Percentiles rank a stretch among this genome's conserved stretches.
phyloP scores from a whole-genome alignment of 305 asterid species.

The Coffea humblotiana region DNA sequence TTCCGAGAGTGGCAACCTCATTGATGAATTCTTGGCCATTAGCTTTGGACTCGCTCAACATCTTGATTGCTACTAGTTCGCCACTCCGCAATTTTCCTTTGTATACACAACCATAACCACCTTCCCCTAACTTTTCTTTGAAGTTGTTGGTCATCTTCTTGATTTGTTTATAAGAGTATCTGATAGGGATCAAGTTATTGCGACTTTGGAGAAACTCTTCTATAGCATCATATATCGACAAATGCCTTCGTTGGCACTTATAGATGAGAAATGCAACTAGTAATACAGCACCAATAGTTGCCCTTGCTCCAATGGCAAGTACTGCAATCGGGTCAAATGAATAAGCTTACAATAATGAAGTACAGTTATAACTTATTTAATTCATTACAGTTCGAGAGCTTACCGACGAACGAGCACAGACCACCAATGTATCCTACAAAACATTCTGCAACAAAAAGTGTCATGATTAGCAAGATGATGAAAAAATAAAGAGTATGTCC shows the following conservation, averaged over 20 bases:
- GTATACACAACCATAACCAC: constrained; percentile 36
- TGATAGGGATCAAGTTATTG: constrained; percentile 28
- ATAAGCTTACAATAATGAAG: too few relatives aligned
- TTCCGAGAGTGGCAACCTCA: constrained; percentile 29
- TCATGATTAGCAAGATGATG: too few relatives aligned
- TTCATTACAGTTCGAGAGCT: too few relatives aligned
- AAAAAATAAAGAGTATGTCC: too few relatives aligned
- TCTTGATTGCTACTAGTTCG: constrained; percentile 32
- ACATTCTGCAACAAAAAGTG: too few relatives aligned
- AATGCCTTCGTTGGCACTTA: constrained; percentile 4
- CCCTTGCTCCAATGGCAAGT: background rate
- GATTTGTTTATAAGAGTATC: constrained; percentile 35
- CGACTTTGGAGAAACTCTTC: background rate
- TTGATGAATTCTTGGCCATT: constrained; percentile 34
- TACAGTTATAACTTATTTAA: too few relatives aligned
- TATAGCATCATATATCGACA: background rate
- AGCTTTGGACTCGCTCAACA: constrained; percentile 21
- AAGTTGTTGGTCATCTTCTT: constrained; percentile 38
- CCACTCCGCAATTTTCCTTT: constrained; percentile 44
- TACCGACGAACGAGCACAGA: too few relatives aligned
- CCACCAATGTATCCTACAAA: too few relatives aligned
- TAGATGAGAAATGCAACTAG: background rate
- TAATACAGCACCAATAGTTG: too few relatives aligned
- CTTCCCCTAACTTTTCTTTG: constrained; percentile 35
- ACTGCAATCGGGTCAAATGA: background rate